A percentile compares a stretch with the other conserved stretches of the same genome.
Evolutionary conservation across 805 yeast genomes (phyloP).

Genomic region (Myxozyma neglecta): DNA sequence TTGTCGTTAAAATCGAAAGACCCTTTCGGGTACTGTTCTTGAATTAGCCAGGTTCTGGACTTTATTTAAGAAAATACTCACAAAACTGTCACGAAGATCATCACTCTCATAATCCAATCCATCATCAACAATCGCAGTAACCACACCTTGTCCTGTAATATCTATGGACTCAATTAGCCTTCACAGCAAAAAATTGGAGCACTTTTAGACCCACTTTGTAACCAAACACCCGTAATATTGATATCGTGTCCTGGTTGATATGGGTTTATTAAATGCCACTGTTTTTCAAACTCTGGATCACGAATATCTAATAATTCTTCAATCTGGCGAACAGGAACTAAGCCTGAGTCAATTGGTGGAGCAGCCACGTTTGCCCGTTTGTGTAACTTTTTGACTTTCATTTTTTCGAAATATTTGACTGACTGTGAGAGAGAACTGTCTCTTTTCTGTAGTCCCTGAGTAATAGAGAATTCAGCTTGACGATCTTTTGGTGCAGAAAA

Average conservation of each 20-base stretch:
- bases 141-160: constrained; percentile 77
- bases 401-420: constrained; percentile 15
- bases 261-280: constrained; percentile 91
- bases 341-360: constrained; percentile 53
- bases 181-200: neutral
- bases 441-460: neutral
- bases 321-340: constrained; percentile 36
- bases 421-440: neutral
- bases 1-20: constrained; percentile 92
- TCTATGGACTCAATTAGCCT: constrained; percentile 34
- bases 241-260: constrained; percentile 76
- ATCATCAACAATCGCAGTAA: constrained; percentile 90
- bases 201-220: constrained; percentile 44
- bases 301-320: constrained; percentile 57
- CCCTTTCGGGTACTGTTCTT: constrained; percentile 52
- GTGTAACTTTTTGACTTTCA: constrained; percentile 13
- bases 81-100: constrained; percentile 65
- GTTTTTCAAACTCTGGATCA: constrained; percentile 81
- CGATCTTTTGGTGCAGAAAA: constrained; percentile 18
- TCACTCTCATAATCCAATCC: constrained; percentile 81
- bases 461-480: neutral
- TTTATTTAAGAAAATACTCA: constrained; percentile 33
- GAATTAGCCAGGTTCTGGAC: neutral
- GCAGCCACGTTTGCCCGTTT: constrained; percentile 14
- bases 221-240: constrained; percentile 85